Percentiles rank a stretch among this genome's conserved stretches.
These are phyloP conservation scores for Chrysosporium queenslandicum DNA, from an alignment of 2,329 filamentous ascomycete genomes.

Conservation along the genomic window DNA sequence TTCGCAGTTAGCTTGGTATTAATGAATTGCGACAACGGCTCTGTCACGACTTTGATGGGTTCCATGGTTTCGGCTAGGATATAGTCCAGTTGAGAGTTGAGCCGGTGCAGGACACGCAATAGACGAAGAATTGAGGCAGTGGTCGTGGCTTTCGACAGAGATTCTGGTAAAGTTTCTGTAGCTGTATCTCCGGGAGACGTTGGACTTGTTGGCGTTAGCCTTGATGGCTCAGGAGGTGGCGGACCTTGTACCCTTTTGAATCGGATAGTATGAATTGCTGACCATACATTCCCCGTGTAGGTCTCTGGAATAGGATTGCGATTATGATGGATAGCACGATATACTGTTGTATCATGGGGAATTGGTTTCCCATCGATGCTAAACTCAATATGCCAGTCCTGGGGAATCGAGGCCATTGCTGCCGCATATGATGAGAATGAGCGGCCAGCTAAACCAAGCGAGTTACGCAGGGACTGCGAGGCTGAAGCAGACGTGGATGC, in stretches of 20 bases:
- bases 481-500: slow-evolving; percentile 26
- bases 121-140: slow-evolving; percentile 80
- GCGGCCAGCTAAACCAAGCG: slow-evolving; percentile 46
- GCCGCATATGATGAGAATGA: slow-evolving; percentile 70
- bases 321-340: slow-evolving; percentile 77
- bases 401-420: slow-evolving; percentile 66
- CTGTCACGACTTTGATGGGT: slow-evolving; percentile 59
- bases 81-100: slow-evolving; percentile 90
- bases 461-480: slow-evolving; percentile 41
- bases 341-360: slow-evolving; percentile 87
- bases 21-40: slow-evolving; percentile 87
- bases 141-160: slow-evolving; percentile 69
- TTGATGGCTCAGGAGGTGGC: slow-evolving; percentile 60
- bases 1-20: slow-evolving; percentile 98
- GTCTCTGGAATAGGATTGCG: slow-evolving; percentile 54
- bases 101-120: slow-evolving; percentile 78
- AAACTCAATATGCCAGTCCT: slow-evolving; percentile 98
- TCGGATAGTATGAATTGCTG: slow-evolving; percentile 78
- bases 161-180: slow-evolving; percentile 59
- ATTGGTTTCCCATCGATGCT: slow-evolving; percentile 75
- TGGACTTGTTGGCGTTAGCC: slow-evolving; percentile 48
- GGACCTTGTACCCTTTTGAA: slow-evolving; percentile 80
- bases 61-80: slow-evolving; percentile 70
- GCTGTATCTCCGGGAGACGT: slow-evolving; percentile 41
- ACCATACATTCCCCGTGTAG: slow-evolving; percentile 72